These are phyloP conservation scores for Arthrobotrys pseudoclavata DNA, from an alignment of 2,329 filamentous ascomycete genomes.

Conservation along the genomic window DNA sequence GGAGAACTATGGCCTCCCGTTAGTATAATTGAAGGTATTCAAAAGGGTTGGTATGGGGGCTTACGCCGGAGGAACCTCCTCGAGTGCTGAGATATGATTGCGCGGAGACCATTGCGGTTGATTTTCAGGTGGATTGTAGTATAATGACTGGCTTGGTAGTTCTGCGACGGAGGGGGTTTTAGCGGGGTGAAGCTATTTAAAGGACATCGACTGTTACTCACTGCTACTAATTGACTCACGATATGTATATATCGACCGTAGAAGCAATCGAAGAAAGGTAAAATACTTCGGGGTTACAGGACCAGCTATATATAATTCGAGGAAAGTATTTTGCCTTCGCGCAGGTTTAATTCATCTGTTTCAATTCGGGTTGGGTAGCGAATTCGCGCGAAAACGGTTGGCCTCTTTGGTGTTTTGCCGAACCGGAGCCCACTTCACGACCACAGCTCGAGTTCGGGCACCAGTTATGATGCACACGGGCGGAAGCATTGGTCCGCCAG, in stretches of 20 bases:
- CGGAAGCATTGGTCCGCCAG: slow-evolving; percentile 55
- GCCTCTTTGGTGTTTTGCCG: slow-evolving; percentile 20
- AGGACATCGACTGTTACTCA: no score
- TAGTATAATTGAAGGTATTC: slow-evolving; percentile 4
- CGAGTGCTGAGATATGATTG: slow-evolving; percentile 75
- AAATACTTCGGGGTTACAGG: neutral
- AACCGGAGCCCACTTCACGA: slow-evolving; percentile 34
- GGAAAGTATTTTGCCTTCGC: slow-evolving; percentile 26
- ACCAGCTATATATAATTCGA: slow-evolving; percentile 39
- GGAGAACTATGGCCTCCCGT: slow-evolving; percentile 74
- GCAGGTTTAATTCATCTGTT: neutral
- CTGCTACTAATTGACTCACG: neutral
- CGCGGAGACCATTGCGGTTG: slow-evolving; percentile 37
- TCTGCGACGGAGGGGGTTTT: slow-evolving; percentile 2
- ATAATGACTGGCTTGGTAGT: neutral
- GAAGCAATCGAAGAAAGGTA: neutral
- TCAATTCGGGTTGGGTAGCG: neutral
- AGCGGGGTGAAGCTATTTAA: slow-evolving; percentile 13
- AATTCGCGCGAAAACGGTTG: no score
- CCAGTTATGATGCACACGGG: slow-evolving; percentile 39
- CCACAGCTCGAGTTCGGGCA: no score
- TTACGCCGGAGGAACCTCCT: slow-evolving; percentile 75
- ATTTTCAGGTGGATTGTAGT: neutral
- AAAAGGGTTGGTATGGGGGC: slow-evolving; percentile 61
- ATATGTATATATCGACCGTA: neutral